Percentiles rank a stretch among this genome's conserved stretches.
Evolutionary conservation across 2,329 filamentous ascomycete species (phyloP).

Genomic region (Aspergillus sp.): DNA sequence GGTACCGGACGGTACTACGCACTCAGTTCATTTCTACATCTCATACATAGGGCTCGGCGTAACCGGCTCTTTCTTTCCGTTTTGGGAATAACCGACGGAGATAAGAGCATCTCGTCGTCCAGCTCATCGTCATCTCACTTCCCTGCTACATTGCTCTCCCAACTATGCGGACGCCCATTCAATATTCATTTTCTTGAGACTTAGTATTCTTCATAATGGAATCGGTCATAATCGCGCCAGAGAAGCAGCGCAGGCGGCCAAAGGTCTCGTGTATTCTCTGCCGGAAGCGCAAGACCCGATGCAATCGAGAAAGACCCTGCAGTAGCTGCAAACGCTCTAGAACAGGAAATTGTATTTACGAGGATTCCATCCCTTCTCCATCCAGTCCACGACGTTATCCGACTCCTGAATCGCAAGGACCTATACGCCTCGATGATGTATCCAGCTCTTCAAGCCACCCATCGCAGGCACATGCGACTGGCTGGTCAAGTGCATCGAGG

Average conservation of each 20-base stretch:
- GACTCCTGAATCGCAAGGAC: background rate
- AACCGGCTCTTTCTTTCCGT: constrained; percentile 1
- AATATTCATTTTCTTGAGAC: background rate
- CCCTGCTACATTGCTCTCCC: background rate
- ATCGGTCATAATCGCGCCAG: background rate
- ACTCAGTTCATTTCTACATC: no score
- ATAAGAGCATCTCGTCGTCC: background rate
- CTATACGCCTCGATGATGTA: background rate
- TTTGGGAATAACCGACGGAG: background rate
- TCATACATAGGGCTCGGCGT: background rate
- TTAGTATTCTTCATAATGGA: background rate
- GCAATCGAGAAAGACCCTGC: constrained; percentile 1
- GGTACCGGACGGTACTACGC: no score
- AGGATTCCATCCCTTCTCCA: background rate
- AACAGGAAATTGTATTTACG: background rate
- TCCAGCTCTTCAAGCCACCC: background rate
- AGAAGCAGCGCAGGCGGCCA: background rate
- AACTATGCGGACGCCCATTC: background rate
- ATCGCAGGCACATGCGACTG: background rate
- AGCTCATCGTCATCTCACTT: background rate
- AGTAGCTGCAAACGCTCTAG: background rate
- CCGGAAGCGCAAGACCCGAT: background rate
- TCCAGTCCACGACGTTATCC: background rate
- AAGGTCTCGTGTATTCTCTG: background rate
- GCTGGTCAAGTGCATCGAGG: background rate